Evolutionary conservation across 495 filamentous ascomycete species (phyloP), one percentile per base, ranked within the genome.

Genomic region (Penicillium coprophilum): DNA sequence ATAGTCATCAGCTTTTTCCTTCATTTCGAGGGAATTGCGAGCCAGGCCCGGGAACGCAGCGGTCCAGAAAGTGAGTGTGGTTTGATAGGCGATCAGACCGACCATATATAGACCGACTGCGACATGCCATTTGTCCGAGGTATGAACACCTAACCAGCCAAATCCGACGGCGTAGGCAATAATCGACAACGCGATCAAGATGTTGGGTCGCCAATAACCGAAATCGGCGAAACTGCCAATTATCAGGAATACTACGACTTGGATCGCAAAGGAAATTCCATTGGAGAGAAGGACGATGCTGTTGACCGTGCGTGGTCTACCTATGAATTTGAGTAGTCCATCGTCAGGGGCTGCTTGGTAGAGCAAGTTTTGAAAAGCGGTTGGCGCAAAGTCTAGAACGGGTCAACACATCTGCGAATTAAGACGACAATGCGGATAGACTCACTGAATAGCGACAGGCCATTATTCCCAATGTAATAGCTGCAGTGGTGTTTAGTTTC

Each of bases 401-500:
- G 6, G 52, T 51, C 51, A 54, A 47, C 10, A 47, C 10, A 43
- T 12, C 17, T 23, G 20, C 13, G 9, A n/a, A 39, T 39, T 24
- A 6, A 32, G 5, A 8, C 19, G 20, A 17, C 8, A 27, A 8
- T 5, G 8, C 28, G n/a, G 6, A 27, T 20, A 17, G 19, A 58
- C 69, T 43, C 55, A 78, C 75, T 88, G 77, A 87, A 88, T 8
- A 88, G 71, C 3, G 83, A 79, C 32, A 87, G 65, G 7, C 85
- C 85, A 67, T 87, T 87, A 60, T 87, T 85, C 27, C 85, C 85
- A 48, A 87, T 82, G 58, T 88, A 88, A 62, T 85, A 88, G 58
- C 75, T 78, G 53, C 23, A 45, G 44, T 10, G 39, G 30, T 30
- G 30, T 59, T 67, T 67, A 74, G 67, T 46, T 56, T 55, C 34